These are phyloP conservation scores for Gleditsia sinensis DNA, from an alignment of 306 rosid genomes.

Conservation along the genomic window DNA sequence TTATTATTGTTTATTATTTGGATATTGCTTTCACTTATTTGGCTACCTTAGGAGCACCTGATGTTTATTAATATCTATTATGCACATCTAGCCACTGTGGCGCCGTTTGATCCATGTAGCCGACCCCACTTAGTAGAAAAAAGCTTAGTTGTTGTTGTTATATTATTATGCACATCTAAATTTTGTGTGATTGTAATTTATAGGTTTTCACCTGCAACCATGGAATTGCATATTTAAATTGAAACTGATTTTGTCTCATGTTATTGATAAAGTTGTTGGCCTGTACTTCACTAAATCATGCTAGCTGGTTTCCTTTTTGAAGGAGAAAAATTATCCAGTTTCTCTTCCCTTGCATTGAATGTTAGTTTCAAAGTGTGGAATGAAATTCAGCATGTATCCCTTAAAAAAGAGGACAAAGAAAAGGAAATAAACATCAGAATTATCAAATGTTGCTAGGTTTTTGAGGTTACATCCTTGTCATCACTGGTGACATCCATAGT, in stretches of 20 bases:
- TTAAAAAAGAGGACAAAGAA: not conserved
- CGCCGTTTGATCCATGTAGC: too few relatives aligned
- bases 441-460: constrained; percentile 32
- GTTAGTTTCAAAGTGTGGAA: constrained; percentile 10
- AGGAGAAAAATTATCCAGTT: constrained; percentile 22
- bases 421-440: not conserved
- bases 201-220: constrained; percentile 14
- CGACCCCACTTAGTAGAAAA: too few relatives aligned
- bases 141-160: too few relatives aligned
- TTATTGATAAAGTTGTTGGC: not conserved
- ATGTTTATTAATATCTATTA: constrained; percentile 11
- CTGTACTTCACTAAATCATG: not conserved
- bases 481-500: too few relatives aligned
- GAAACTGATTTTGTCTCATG: constrained; percentile 1
- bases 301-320: constrained; percentile 3
- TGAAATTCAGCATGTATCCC: constrained; percentile 18
- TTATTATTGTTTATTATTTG: not conserved
- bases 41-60: constrained; percentile 12
- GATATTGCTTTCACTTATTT: constrained; percentile 27
- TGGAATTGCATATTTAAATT: constrained; percentile 10
- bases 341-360: constrained; percentile 1
- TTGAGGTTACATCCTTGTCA: not conserved
- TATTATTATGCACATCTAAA: not conserved
- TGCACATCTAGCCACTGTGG: not conserved
- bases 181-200: constrained; percentile 17